Conservation (phyloP, 352 stramenopile genomes). For the Globisporangium polare region DNA sequence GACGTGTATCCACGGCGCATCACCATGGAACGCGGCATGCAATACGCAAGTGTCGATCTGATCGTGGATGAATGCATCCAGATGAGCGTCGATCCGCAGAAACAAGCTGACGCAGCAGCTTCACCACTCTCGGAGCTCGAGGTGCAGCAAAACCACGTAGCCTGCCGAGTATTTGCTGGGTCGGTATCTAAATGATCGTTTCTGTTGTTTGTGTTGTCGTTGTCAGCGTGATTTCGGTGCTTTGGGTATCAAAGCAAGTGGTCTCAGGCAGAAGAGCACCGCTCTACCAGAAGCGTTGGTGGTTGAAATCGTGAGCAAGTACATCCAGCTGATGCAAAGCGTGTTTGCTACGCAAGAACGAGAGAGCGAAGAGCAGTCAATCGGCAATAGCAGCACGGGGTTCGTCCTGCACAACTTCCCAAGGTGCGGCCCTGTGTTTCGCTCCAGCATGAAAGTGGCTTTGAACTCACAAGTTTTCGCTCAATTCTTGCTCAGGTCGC, state of each 20-base stretch:
- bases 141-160: conserved; percentile 20
- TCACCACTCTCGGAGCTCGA: conserved; percentile 36
- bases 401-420: conserved; percentile 63
- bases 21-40: conserved; percentile 32
- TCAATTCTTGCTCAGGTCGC: conserved; percentile 18
- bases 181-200: neutral
- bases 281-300: conserved; percentile 35
- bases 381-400: neutral
- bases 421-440: conserved; percentile 19
- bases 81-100: conserved; percentile 43
- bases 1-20: conserved; percentile 22
- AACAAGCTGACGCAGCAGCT: conserved; percentile 32
- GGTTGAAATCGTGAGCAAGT: conserved; percentile 43
- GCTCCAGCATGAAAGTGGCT: neutral
- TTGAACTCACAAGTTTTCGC: neutral
- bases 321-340: conserved; percentile 23
- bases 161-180: neutral
- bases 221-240: conserved; percentile 44
- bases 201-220: neutral
- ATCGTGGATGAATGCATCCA: conserved; percentile 55
- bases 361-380: neutral
- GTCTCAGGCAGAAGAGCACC: conserved; percentile 43
- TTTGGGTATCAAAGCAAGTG: conserved; percentile 40
- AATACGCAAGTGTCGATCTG: conserved; percentile 31
- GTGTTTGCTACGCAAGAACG: neutral